phyloP scores from a whole-genome alignment of 2,329 filamentous ascomycete species.

The Balansia obtecta region DNA sequence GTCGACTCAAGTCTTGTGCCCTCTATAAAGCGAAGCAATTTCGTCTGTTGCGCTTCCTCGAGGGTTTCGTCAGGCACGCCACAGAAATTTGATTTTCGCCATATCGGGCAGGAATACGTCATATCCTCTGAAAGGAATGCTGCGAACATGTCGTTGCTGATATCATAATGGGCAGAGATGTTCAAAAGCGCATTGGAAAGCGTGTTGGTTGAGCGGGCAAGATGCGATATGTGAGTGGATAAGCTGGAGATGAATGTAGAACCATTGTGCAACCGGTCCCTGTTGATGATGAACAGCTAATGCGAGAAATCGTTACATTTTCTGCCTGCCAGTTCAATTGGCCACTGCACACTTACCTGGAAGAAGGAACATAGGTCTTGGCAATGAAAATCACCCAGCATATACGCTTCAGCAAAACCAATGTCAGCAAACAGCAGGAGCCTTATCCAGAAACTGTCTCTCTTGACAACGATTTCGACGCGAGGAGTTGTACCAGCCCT shows the following conservation, averaged over 20 bases:
- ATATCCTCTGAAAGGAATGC: slow-evolving; percentile 64
- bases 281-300: slow-evolving; percentile 59
- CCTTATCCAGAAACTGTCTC: slow-evolving; percentile 59
- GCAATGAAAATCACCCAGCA: slow-evolving; percentile 59
- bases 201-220: slow-evolving; percentile 46
- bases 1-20: slow-evolving; percentile 48
- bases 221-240: slow-evolving; percentile 41
- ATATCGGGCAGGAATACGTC: slow-evolving; percentile 64
- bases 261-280: slow-evolving; percentile 50
- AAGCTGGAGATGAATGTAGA: slow-evolving; percentile 49
- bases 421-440: slow-evolving; percentile 60
- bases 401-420: slow-evolving; percentile 63
- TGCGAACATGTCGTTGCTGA: slow-evolving; percentile 65
- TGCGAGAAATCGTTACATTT: not conserved
- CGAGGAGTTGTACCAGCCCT: slow-evolving; percentile 24
- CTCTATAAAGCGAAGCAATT: slow-evolving; percentile 52
- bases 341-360: slow-evolving; percentile 30
- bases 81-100: slow-evolving; percentile 21
- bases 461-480: slow-evolving; percentile 46
- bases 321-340: not conserved
- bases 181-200: slow-evolving; percentile 49
- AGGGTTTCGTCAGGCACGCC: slow-evolving; percentile 35
- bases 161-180: slow-evolving; percentile 62
- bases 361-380: slow-evolving; percentile 57
- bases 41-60: slow-evolving; percentile 54